Evolutionary conservation across 208 protist species (phyloP), one percentile per base, ranked within the genome.

Genomic region (Strigomonas culicis): DNA sequence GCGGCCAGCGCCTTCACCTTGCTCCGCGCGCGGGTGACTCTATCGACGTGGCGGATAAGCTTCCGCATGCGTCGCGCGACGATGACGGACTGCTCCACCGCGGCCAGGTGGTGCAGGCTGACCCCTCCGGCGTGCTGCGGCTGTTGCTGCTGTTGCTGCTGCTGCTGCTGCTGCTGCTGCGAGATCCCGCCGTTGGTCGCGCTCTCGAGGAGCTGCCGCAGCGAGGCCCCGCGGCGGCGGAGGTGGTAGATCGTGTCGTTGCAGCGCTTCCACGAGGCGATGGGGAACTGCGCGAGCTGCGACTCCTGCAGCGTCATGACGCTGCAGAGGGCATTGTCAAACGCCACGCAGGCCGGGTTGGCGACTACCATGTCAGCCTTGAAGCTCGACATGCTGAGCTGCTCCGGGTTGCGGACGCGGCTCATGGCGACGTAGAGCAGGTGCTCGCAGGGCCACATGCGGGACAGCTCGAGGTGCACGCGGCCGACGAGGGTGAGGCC

Each of bases 391-490:
- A 96, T 85, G 56, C 92, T 76, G 11, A 96, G 83, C 70, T 96
- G 90, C 41, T 96, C 85, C 17, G 93, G 65, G 24, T 66, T 73
- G 34, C 82, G 75, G 22, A 95, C 90, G 36, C 92, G 80, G 19
- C 83, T 92, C 78, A 84, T 93, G 19, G 92, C 92, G 0, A 97
- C 92, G 68, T 97, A 97, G 36, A 97, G 76, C 24, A 97, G 72
- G 53, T 97, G 92, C 13, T 88, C 83, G 57, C 92, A 97, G 43
- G 88, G 77, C 66, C 95, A 97, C 63, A 94, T 94, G 61, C 82
- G 68, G 58, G 82, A 59, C 72, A 84, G 95, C 72, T 97, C 92
- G 1, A 97, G 75, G 22, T 95, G 83, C 25, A 97, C 88, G 27
- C 75, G 82, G 28, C 87, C 88, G 3, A 90, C 65, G 15, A 97